A percentile compares a stretch with the other conserved stretches of the same genome.
Evolutionary conservation across 768 basidiomycete species (phyloP).

Genomic region (Astraeus odoratus): DNA sequence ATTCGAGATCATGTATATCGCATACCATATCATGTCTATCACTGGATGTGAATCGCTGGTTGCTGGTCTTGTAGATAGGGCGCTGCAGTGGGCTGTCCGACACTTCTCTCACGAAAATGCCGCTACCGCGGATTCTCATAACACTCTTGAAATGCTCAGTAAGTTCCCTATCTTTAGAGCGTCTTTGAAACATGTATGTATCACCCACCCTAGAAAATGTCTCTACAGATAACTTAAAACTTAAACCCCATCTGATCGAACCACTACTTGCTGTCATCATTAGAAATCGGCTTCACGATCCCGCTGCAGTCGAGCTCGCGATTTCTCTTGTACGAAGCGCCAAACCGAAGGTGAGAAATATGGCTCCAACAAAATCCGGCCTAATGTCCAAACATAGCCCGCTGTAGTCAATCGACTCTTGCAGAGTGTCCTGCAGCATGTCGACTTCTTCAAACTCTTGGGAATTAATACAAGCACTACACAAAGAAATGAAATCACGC

Average conservation of each 20-base stretch:
- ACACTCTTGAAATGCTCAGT: conserved; percentile 34
- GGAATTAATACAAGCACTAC: conserved; percentile 14
- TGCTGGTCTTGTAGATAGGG: conserved; percentile 35
- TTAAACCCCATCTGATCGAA: conserved; percentile 59
- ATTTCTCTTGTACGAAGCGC: conserved; percentile 32
- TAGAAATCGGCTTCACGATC: conserved; percentile 48
- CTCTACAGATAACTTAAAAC: conserved; percentile 5
- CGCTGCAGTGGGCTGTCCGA: conserved; percentile 48
- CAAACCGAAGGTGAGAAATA: conserved; percentile 53
- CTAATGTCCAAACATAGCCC: conserved; percentile 37
- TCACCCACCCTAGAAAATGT: conserved; percentile 12
- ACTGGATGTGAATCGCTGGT: conserved; percentile 20
- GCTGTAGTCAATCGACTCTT: conserved; percentile 66
- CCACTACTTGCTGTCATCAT: conserved; percentile 59
- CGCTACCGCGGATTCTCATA: conserved; percentile 13
- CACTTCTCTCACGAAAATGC: conserved; percentile 32
- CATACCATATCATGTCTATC: conserved; percentile 19
- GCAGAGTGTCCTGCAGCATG: conserved; percentile 69
- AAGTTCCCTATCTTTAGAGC: conserved; percentile 13
- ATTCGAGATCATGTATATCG: conserved; percentile 28
- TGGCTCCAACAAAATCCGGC: too few relatives aligned
- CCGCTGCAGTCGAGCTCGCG: conserved; percentile 37
- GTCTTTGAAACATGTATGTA: not conserved
- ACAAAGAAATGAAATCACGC: conserved; percentile 42
- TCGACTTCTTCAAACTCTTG: conserved; percentile 49